These are phyloP conservation scores for Phaeotremella skinneri DNA, from an alignment of 768 basidiomycete species.

Conservation along the genomic window DNA sequence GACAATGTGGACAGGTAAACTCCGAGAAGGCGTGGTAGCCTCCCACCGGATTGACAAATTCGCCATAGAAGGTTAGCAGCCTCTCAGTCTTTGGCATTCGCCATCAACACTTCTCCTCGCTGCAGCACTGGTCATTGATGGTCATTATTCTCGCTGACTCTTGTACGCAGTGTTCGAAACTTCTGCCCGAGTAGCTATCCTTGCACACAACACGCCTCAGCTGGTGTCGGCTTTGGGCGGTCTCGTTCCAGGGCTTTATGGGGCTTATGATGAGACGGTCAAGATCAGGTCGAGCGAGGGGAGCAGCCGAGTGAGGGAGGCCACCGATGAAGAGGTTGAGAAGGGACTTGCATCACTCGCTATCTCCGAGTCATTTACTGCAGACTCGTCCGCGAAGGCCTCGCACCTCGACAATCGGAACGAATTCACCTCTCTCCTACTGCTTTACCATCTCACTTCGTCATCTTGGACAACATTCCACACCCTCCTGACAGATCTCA, in stretches of 20 bases:
- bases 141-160: constrained; percentile 3
- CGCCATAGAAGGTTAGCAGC: constrained; percentile 44
- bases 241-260: constrained; percentile 42
- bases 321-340: constrained; percentile 7
- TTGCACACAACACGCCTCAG: constrained; percentile 39
- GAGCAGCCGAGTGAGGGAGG: neutral
- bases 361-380: neutral
- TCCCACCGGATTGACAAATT: constrained; percentile 43
- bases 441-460: constrained; percentile 35
- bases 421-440: constrained; percentile 25
- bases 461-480: constrained; percentile 14
- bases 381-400: neutral
- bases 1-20: constrained; percentile 31
- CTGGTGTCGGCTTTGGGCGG: constrained; percentile 41
- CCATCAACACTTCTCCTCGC: constrained; percentile 1
- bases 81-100: neutral
- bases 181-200: constrained; percentile 34
- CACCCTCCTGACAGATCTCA: constrained; percentile 16
- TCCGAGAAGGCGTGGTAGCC: constrained; percentile 48
- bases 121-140: neutral
- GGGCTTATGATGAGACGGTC: constrained; percentile 10
- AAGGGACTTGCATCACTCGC: neutral
- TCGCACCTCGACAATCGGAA: constrained; percentile 11
- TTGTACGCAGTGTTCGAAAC: constrained; percentile 45
- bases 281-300: neutral